A percentile compares a stretch with the other conserved stretches of the same genome.
phyloP scores from a whole-genome alignment of 2,329 filamentous ascomycete species.

The Orbilia brochopaga region DNA sequence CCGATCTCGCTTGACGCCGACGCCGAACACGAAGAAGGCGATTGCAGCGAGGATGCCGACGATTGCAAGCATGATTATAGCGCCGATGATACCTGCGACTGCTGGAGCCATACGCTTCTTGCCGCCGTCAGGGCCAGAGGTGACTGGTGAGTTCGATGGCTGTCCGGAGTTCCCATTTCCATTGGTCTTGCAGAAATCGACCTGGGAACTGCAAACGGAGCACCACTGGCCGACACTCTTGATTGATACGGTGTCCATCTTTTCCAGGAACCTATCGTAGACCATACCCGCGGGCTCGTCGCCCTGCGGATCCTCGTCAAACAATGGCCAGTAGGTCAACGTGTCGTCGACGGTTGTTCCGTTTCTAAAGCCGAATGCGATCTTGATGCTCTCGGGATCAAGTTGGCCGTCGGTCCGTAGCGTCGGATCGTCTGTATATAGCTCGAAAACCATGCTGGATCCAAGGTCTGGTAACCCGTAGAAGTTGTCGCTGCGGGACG shows the following conservation, averaged over 20 bases:
- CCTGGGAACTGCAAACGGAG: slow-evolving; percentile 8
- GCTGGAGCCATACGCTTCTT: slow-evolving; percentile 24
- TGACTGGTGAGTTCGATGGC: neutral
- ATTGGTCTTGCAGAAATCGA: slow-evolving; percentile 27
- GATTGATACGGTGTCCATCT: slow-evolving; percentile 23
- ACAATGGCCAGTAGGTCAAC: slow-evolving; percentile 46
- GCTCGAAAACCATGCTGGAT: slow-evolving; percentile 47
- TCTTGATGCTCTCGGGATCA: slow-evolving; percentile 14
- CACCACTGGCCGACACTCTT: slow-evolving; percentile 27
- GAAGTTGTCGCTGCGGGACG: slow-evolving; percentile 40
- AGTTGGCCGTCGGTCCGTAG: slow-evolving; percentile 12
- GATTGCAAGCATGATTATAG: slow-evolving; percentile 28
- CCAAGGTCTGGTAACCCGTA: slow-evolving; percentile 40
- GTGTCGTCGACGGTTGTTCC: slow-evolving; percentile 42
- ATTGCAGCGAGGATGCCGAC: slow-evolving; percentile 24
- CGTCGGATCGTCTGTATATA: slow-evolving; percentile 38
- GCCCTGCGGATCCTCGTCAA: slow-evolving; percentile 27
- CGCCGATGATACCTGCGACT: slow-evolving; percentile 41
- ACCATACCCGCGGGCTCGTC: slow-evolving; percentile 24
- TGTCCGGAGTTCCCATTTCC: neutral
- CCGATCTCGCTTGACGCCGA: slow-evolving; percentile 32
- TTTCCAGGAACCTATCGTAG: slow-evolving; percentile 19
- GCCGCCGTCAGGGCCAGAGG: neutral
- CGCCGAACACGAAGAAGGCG: slow-evolving; percentile 37
- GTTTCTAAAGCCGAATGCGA: slow-evolving; percentile 44